A percentile compares a stretch with the other conserved stretches of the same genome.
Conservation (phyloP, 139 green algal species). For the Chlamydomonas sphaeroides region DNA sequence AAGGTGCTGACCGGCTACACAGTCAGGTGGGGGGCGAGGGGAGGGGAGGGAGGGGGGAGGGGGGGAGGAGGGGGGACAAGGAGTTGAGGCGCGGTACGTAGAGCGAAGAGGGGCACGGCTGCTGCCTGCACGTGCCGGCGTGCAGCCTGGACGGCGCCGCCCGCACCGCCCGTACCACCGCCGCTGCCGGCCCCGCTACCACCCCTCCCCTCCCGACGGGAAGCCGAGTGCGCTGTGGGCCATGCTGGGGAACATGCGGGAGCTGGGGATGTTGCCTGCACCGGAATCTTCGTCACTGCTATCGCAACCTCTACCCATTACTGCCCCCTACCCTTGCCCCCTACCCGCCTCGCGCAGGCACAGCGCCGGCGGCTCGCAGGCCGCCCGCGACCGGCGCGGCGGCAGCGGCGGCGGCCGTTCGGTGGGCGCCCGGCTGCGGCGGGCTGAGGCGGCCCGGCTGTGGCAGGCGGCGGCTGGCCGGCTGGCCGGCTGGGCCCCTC, state of each 20-base stretch:
- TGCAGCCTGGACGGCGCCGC: too few species aligned
- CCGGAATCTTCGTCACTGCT: too few species aligned
- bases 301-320: not conserved
- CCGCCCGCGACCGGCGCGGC: conserved; percentile 8
- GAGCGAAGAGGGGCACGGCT: not conserved
- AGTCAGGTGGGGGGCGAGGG: not conserved
- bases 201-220: too few species aligned
- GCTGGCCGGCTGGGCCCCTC: not conserved
- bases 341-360: not conserved
- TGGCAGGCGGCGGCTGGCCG: conserved; percentile 12
- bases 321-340: too few species aligned
- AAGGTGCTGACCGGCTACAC: conserved; percentile 36
- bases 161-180: too few species aligned
- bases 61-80: not conserved
- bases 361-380: conserved; percentile 32
- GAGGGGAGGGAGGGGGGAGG: not conserved
- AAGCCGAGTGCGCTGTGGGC: too few species aligned
- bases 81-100: not conserved
- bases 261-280: not conserved
- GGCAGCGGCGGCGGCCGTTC: not conserved
- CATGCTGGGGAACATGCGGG: too few species aligned
- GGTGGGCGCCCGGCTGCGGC: conserved; percentile 11
- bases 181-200: too few species aligned
- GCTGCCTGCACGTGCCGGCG: not conserved
- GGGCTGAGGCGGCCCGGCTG: conserved; percentile 12